phyloP scores from a whole-genome alignment of 2,329 filamentous ascomycete species.

The Curvularia sp. region DNA sequence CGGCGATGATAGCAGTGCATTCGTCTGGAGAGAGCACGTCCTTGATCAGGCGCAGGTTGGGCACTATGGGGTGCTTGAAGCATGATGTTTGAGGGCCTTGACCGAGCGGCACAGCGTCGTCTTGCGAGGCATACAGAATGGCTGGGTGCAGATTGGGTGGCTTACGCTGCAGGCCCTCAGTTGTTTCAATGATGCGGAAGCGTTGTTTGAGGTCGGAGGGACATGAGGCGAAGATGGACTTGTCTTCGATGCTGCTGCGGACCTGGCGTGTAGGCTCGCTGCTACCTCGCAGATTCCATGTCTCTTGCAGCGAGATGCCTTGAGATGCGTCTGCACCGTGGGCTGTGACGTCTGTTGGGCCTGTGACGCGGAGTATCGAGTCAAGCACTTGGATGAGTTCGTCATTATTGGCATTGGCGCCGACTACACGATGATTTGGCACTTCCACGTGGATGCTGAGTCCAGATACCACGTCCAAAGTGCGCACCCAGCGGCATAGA shows the following conservation, averaged over 20 bases:
- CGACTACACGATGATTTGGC: slow-evolving; percentile 41
- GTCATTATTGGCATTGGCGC: slow-evolving; percentile 57
- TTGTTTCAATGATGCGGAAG: slow-evolving; percentile 69
- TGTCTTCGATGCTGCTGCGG: slow-evolving; percentile 66
- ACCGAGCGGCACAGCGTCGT: slow-evolving; percentile 63
- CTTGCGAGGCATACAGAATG: slow-evolving; percentile 67
- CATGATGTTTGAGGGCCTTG: slow-evolving; percentile 58
- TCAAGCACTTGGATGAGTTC: slow-evolving; percentile 66
- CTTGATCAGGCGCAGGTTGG: slow-evolving; percentile 65
- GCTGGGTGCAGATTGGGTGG: slow-evolving; percentile 73
- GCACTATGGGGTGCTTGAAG: slow-evolving; percentile 67
- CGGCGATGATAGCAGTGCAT: slow-evolving; percentile 70
- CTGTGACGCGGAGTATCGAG: slow-evolving; percentile 68
- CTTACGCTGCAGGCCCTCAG: slow-evolving; percentile 65
- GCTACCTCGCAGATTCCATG: slow-evolving; percentile 65
- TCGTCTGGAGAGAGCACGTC: slow-evolving; percentile 67
- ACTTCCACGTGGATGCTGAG: slow-evolving; percentile 63
- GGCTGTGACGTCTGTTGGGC: slow-evolving; percentile 61
- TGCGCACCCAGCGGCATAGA: slow-evolving; percentile 74
- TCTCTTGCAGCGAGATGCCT: slow-evolving; percentile 64
- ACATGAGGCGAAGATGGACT: slow-evolving; percentile 51
- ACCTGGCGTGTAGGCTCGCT: slow-evolving; percentile 53
- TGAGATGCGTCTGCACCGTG: slow-evolving; percentile 34
- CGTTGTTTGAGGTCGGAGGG: slow-evolving; percentile 32
- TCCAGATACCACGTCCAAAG: slow-evolving; percentile 72